Evolutionary conservation across 108 stramenopile genomes (phyloP), one percentile per base, ranked within the genome.

Genomic region (Fragilaria crotonensis): DNA sequence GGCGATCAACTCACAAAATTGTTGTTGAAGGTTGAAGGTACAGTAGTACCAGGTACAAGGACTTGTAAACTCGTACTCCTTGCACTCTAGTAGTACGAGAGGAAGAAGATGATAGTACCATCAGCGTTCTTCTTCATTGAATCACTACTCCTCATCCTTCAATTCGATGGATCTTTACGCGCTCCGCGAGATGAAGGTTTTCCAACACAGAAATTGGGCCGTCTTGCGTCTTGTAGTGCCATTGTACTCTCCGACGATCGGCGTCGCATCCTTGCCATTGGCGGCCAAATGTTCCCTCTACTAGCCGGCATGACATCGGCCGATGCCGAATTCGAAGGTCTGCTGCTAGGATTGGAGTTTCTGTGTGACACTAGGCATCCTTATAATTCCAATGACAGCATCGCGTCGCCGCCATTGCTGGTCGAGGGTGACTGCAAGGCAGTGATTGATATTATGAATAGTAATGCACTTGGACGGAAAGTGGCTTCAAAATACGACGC

Each of bases 381-480:
- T 28, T 70, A 33, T 2, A 20, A 28, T 21, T 3, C 1, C 19
- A 41, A 28, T 22, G 26, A 18, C 14, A 30, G 5, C 22, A 51
- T 89, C 9, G 59, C 61, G 0, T n/a, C n/a, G n/a, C n/a, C n/a
- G n/a, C n/a, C n/a, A n/a, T n/a, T n/a, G n/a, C n/a, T n/a, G n/a
- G 64, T 89, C 28, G 58, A 68, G 30, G 89, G 89, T 2, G 89
- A 90, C 63, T 86, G 89, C 57, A 85, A 86, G 58, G 65, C 78
- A 28, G 80, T 89, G 17, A 82, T 84, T 0, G 77, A 84, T 57
- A 83, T 85, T 53, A 52, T 85, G 28, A 65, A 66, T 19, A 78
- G 70, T 5, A 66, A 48, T 9, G 68, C 85, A 7, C 51, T 50
- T 7, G 78, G 85, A 4, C 67, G 85, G 50, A 86, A 80, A 62